Base-by-base conservation (phyloP, 371 early-diverging fungal genomes). In the Mortierella sp. region DNA sequence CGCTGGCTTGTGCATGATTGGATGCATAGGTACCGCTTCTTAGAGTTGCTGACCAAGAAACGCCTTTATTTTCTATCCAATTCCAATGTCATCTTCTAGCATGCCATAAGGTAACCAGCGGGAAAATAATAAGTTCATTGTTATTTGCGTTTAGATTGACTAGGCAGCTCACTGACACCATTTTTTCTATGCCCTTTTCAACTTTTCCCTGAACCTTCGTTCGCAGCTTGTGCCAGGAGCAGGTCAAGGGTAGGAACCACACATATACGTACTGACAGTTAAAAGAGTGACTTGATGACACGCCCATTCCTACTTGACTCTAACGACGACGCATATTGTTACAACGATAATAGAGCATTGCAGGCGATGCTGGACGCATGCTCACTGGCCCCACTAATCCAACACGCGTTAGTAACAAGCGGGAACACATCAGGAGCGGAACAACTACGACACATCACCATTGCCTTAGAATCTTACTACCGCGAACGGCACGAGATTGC, bases 301-400 rank as follows among this genome's bases (percentile, higher is more conserved):
- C 60, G 2, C n/a, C 4, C 16, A 16, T 46, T 21, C 16, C 14
- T 27, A 24, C 14, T 21, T 71, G 10, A 27, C 18, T 75, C 32
- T n/a, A n/a, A 27, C 58, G 24, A 14, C 35, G 10, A 14, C 54
- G 10, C 7, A 10, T 41, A 16, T 46, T 6, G n/a, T 21, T 29
- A 3, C 1, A 38, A 55, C 29, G n/a, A 41, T n/a, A 60, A 60
- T 44, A 74, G 79, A 54, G 38, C 74, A 7, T 32, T 78, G 5
- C 79, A 78, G 41, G 79, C 74, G 12, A 70, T 78, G 74, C 70
- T 78, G 24, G 79, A 78, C 32, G 79, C 79, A 11, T 78, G 74
- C n/a, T 77, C 77, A 6, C 49, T 77, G 44, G 77, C 77, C 12
- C 77, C 77, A 44, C 49, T 77, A 48, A 71, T 77, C 24, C 55